Percentiles rank a stretch among this genome's conserved stretches.
Conservation (phyloP, 441 rosid genomes). For the Jatropha multifida region DNA sequence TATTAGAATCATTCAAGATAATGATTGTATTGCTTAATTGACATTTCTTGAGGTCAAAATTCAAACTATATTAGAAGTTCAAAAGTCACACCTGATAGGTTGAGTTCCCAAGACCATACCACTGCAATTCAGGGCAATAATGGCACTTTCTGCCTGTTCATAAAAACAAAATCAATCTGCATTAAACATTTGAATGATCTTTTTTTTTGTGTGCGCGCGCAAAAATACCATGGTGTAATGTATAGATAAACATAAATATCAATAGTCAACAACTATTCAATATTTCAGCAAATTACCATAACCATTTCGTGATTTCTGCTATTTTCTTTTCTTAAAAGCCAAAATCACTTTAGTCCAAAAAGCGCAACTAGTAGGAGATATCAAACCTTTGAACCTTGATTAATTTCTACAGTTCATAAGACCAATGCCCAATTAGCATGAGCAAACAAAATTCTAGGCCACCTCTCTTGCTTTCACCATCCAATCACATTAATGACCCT, state of each 20-base stretch:
- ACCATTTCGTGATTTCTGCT: background rate
- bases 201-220: background rate
- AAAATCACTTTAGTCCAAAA: background rate
- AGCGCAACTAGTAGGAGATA: background rate
- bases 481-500: too few relatives aligned
- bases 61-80: background rate
- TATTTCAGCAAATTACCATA: too few relatives aligned
- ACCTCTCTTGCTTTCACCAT: too few relatives aligned
- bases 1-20: background rate
- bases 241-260: background rate
- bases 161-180: conserved; percentile 11
- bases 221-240: background rate
- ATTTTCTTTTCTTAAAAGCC: background rate
- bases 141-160: conserved; percentile 87
- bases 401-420: too few relatives aligned
- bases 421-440: too few relatives aligned
- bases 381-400: background rate
- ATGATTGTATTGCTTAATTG: background rate
- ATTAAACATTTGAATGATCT: background rate
- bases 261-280: too few relatives aligned
- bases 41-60: background rate
- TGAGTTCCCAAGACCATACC: conserved; percentile 78
- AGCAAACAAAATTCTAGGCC: too few relatives aligned
- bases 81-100: conserved; percentile 68
- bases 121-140: conserved; percentile 83